These are phyloP conservation scores for Talaromyces sp. DNA, from an alignment of 2,329 filamentous ascomycete genomes.

Conservation along the genomic window DNA sequence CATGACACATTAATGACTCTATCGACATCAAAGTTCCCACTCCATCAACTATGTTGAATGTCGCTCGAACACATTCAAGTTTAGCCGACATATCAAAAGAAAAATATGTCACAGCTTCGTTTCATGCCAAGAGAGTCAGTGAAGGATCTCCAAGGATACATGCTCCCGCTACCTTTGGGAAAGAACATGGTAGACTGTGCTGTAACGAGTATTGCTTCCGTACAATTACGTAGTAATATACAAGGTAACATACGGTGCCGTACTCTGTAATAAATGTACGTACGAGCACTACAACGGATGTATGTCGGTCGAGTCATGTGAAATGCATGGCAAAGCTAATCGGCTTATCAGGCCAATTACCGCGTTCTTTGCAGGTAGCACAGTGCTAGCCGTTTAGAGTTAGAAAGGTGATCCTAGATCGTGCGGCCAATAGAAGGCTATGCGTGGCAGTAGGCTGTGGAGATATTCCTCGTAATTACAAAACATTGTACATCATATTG, in stretches of 20 bases:
- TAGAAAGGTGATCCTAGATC: not conserved
- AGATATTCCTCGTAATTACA: not conserved
- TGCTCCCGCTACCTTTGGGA: not conserved
- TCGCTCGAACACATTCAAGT: too few species aligned
- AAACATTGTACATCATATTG: not conserved
- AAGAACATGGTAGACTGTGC: not conserved
- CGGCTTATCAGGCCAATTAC: constrained; percentile 1
- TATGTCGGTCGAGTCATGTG: not conserved
- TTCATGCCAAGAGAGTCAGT: not conserved
- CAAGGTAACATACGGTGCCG: not conserved
- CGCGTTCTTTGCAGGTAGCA: not conserved
- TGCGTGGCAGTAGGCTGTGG: not conserved
- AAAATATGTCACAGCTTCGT: not conserved
- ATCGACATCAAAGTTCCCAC: not conserved
- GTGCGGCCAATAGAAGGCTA: not conserved
- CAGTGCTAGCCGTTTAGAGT: not conserved
- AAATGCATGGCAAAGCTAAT: constrained; percentile 1
- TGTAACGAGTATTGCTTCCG: not conserved
- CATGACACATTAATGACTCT: not conserved
- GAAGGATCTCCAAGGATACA: not conserved
- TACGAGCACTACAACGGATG: too few species aligned
- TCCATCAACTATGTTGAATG: not conserved
- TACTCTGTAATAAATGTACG: not conserved
- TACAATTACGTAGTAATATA: not conserved
- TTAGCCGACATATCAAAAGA: not conserved